A percentile compares a stretch with the other conserved stretches of the same genome.
phyloP scores from a whole-genome alignment of 2,329 filamentous ascomycete species.

The Podosphaera fusca region DNA sequence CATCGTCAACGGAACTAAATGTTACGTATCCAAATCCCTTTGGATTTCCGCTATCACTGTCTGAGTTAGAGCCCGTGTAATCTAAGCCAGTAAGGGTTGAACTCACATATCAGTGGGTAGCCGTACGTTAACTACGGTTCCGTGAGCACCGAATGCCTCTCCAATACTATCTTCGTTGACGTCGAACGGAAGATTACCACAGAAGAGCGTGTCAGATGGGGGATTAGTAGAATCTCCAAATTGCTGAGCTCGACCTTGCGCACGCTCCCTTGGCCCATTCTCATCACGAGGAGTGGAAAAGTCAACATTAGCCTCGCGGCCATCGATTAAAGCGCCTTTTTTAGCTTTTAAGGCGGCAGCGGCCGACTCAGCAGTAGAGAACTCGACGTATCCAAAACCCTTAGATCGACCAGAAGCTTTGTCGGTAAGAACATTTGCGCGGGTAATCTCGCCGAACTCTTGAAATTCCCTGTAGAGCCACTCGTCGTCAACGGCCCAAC shows the following conservation, averaged over 20 bases:
- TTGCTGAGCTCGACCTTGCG: conserved; percentile 25
- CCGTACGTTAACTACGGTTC: conserved; percentile 39
- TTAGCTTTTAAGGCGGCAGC: conserved; percentile 39
- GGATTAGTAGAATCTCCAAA: conserved; percentile 42
- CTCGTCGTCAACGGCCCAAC: conserved; percentile 54
- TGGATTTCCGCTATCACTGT: conserved; percentile 35
- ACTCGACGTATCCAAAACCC: conserved; percentile 57
- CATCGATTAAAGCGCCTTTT: conserved; percentile 41
- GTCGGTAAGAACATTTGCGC: conserved; percentile 44
- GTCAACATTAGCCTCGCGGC: conserved; percentile 45
- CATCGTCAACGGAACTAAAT: conserved; percentile 43
- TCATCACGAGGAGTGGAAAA: conserved; percentile 38
- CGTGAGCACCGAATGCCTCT: conserved; percentile 39
- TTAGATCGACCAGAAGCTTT: conserved; percentile 43
- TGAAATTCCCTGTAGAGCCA: conserved; percentile 48
- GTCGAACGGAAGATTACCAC: conserved; percentile 50
- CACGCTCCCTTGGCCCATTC: conserved; percentile 24
- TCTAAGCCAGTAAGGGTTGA: neutral
- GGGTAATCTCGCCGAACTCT: conserved; percentile 39
- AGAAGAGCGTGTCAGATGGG: conserved; percentile 45
- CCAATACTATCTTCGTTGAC: conserved; percentile 39
- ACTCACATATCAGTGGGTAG: conserved; percentile 40
- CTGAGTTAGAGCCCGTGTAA: neutral
- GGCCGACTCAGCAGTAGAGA: conserved; percentile 33
- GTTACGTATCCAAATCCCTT: conserved; percentile 59